These are phyloP conservation scores for Fusarium marasasianum DNA, from an alignment of 2,329 filamentous ascomycete genomes.

Conservation along the genomic window DNA sequence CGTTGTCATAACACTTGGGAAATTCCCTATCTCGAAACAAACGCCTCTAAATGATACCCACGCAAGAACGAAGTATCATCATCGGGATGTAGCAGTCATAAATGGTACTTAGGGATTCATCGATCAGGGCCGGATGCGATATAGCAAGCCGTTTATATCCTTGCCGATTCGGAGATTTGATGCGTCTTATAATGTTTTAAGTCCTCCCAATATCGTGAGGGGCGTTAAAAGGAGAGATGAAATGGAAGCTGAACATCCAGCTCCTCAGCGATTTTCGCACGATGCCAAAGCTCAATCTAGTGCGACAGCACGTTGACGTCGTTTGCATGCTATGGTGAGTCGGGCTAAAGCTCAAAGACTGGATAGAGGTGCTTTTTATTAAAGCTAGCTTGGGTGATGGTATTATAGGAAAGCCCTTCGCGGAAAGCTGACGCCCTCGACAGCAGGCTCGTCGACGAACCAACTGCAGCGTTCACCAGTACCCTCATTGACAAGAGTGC, in stretches of 20 bases:
- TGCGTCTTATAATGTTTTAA: neutral
- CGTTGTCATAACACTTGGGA: conserved; percentile 19
- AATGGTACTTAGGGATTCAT: conserved; percentile 2
- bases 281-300: conserved; percentile 15
- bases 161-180: neutral
- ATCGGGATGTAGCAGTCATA: conserved; percentile 20
- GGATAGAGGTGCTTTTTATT: conserved; percentile 13
- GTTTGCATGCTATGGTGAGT: conserved; percentile 13
- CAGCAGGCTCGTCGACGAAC: conserved; percentile 90
- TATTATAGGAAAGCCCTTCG: conserved; percentile 70
- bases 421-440: conserved; percentile 86
- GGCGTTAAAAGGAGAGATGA: neutral
- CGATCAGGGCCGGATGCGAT: neutral
- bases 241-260: conserved; percentile 22
- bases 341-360: conserved; percentile 13
- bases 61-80: conserved; percentile 17
- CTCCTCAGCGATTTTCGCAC: conserved; percentile 31
- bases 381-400: conserved; percentile 9
- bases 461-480: conserved; percentile 89
- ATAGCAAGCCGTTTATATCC: conserved; percentile 10
- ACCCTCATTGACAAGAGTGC: conserved; percentile 85
- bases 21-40: conserved; percentile 24
- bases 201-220: neutral
- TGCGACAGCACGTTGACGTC: conserved; percentile 5
- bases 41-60: conserved; percentile 42